Percentiles rank a stretch among this genome's conserved stretches.
Conservation (phyloP, 1,139 yeast species). For the Yamadazyma buinensis region DNA sequence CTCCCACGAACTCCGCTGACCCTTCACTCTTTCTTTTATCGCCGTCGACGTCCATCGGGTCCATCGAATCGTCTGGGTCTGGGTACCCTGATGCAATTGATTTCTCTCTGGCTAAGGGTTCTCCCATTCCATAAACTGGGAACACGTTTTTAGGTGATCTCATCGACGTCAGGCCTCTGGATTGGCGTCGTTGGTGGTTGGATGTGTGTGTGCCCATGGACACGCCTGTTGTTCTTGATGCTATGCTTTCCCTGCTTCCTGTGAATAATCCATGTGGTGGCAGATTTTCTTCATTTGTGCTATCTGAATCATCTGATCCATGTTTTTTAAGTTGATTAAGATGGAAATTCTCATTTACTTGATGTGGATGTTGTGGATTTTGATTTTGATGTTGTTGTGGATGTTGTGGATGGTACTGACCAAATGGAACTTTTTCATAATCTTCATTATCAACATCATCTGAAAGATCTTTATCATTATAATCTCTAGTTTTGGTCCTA, state of each 20-base stretch:
- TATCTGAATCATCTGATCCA: constrained; percentile 1
- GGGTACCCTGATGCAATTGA: constrained; percentile 47
- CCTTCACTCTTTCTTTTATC: background rate
- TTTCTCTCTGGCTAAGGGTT: constrained; percentile 51
- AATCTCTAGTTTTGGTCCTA: constrained; percentile 26
- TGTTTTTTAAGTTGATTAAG: background rate
- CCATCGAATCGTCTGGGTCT: constrained; percentile 5
- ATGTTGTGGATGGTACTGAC: no score
- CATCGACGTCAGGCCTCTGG: no score
- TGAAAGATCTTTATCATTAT: no score
- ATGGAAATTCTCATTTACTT: background rate
- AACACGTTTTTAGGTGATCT: constrained; percentile 73
- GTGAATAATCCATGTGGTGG: constrained; percentile 3
- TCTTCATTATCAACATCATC: constrained; percentile 8
- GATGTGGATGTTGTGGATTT: background rate
- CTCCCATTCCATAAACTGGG: constrained; percentile 76
- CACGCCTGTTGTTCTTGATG: constrained; percentile 1
- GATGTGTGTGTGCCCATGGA: background rate
- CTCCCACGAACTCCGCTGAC: constrained; percentile 30
- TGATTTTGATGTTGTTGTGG: no score
- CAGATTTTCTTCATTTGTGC: background rate
- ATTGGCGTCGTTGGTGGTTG: no score
- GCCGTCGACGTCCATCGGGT: constrained; percentile 6
- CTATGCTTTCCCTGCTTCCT: constrained; percentile 2
- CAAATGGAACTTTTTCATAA: background rate